Evolutionary conservation across 108 stramenopile species (phyloP), one percentile per base, ranked within the genome.

Genomic region (Fragilaria radians): DNA sequence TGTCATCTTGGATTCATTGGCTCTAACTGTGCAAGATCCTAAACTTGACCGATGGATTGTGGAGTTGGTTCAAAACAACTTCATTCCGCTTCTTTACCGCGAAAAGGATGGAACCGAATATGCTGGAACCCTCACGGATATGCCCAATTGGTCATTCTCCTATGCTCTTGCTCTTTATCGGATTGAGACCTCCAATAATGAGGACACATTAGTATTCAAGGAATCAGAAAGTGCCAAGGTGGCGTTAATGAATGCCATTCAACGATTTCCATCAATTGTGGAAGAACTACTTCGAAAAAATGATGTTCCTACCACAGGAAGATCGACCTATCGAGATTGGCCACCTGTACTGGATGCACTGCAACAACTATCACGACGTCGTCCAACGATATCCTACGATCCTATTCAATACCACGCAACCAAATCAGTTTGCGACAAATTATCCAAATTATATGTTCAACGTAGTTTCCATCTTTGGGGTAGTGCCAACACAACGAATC

Each of bases 161-260:
- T 87, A 87, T 73, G 87, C 91, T 2, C 52, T 93, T 51, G 91
- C 91, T 2, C 64, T 88, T 21, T 80, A 68, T 70, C 67, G 84
- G 18, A 23, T 68, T 1, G 27, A 32, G 9, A 29, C 56, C 4
- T 55, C 72, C 1, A 57, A 59, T 18, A 47, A 66, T n/a, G 63
- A 69, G 11, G 64, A 65, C 17, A 28, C 46, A 24, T 34, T 50
- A n/a, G 52, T 3, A 18, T 59, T 57, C 5, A 33, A 65, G 48
- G 22, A 46, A 2, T 19, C 24, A 14, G 67, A 49, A 4, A 48
- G 48, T 26, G 63, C 72, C 1, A 36, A 68, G 11, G 57, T 52
- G 3, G 76, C 77, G 2, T 26, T 80, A 9, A 34, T 55, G 24
- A 34, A 46, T 14, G 79, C 79, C 3, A 56, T 84, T 18, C 23